Conservation (phyloP, 805 yeast genomes). For the Candida glaebosa region DNA sequence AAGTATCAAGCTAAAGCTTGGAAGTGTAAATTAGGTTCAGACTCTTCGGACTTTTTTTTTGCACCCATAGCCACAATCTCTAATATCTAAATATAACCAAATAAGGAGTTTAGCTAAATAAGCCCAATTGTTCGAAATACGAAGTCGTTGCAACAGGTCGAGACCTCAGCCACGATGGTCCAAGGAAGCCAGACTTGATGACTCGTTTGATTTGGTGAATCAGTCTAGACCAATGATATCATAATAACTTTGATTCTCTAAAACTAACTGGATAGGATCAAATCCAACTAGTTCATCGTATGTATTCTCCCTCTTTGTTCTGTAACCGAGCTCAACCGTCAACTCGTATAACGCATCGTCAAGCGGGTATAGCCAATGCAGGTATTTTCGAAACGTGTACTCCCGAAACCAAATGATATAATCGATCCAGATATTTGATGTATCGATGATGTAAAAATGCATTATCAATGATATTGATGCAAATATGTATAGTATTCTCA, state of each 20-base stretch:
- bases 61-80: no score
- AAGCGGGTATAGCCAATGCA: constrained; percentile 1
- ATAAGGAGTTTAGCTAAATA: no score
- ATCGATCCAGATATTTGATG: constrained; percentile 27
- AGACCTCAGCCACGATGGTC: no score
- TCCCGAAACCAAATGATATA: constrained; percentile 17
- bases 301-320: not conserved
- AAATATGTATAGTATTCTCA: constrained; percentile 21
- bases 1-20: no score
- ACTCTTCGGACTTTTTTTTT: no score
- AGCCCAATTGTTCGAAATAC: no score
- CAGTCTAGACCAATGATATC: no score
- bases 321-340: not conserved
- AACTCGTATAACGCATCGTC: constrained; percentile 1
- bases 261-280: not conserved
- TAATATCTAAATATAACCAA: no score
- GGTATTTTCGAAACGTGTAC: not conserved
- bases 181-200: no score
- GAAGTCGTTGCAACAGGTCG: no score
- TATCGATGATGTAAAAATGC: constrained; percentile 18
- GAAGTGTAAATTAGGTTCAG: no score
- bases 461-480: constrained; percentile 17
- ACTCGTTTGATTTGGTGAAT: no score
- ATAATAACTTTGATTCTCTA: not conserved
- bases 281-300: not conserved